Conservation (phyloP, 768 basidiomycete species). For the Podaxis carcinomalis region DNA sequence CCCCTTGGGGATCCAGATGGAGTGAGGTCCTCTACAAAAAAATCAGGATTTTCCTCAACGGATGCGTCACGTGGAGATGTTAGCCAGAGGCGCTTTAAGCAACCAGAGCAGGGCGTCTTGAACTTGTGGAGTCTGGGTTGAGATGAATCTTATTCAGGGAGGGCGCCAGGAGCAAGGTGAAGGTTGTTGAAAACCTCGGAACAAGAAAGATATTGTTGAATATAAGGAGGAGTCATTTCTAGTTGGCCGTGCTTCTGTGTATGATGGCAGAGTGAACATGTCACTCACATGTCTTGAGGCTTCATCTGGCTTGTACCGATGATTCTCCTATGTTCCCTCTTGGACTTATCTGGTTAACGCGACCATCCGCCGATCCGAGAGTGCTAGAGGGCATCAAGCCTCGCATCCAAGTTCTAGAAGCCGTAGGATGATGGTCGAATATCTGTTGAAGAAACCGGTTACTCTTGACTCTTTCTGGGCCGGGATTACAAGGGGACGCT, state of each 20-base stretch:
- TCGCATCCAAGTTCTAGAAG: neutral
- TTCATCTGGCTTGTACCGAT: neutral
- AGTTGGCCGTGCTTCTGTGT: neutral
- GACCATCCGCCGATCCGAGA: neutral
- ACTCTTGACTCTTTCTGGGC: neutral
- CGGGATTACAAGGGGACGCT: neutral
- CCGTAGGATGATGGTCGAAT: neutral
- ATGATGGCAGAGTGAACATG: neutral
- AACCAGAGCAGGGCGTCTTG: neutral
- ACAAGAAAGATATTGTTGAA: neutral
- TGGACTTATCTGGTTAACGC: neutral
- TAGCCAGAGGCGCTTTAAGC: neutral
- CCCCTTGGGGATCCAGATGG: neutral
- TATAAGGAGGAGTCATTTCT: neutral
- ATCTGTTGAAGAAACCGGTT: neutral
- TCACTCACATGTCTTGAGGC: neutral
- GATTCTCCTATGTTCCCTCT: neutral
- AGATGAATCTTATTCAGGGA: neutral
- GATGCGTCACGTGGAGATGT: neutral
- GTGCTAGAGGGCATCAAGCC: neutral
- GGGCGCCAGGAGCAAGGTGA: neutral
- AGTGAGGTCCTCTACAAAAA: neutral
- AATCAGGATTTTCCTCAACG: neutral
- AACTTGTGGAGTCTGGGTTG: neutral
- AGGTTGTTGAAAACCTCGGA: neutral